phyloP scores from a whole-genome alignment of 2,329 filamentous ascomycete species.

The Hypoxylon sp. region DNA sequence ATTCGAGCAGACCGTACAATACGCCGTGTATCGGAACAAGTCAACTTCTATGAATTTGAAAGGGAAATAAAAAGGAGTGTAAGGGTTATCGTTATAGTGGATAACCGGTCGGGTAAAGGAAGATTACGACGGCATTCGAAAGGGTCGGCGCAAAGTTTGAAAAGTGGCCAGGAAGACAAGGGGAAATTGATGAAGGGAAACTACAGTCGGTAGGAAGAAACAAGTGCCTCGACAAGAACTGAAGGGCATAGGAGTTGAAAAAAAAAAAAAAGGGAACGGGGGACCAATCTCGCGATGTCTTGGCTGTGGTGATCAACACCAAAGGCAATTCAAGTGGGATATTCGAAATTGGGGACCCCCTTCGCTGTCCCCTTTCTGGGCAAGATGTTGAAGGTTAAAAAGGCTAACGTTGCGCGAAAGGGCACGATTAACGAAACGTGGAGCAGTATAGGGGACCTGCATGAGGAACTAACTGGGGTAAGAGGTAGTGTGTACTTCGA shows the following conservation, averaged over 20 bases:
- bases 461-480: conserved; percentile 2
- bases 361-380: conserved; percentile 35
- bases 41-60: conserved; percentile 6
- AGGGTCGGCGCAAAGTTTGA: conserved; percentile 18
- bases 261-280: conserved; percentile 36
- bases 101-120: conserved; percentile 44
- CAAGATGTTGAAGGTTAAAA: conserved; percentile 42
- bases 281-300: conserved; percentile 43
- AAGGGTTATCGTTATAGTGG: conserved; percentile 30
- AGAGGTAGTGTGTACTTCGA: conserved; percentile 13
- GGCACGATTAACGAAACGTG: conserved; percentile 30
- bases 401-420: conserved; percentile 36
- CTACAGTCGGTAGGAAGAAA: background rate
- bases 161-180: conserved; percentile 17
- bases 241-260: conserved; percentile 16
- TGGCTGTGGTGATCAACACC: conserved; percentile 44
- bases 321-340: conserved; percentile 39
- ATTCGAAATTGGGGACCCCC: conserved; percentile 41
- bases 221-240: conserved; percentile 3
- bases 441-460: conserved; percentile 25
- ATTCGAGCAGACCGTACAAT: conserved; percentile 6
- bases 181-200: conserved; percentile 1
- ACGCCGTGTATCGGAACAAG: conserved; percentile 10
- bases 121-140: conserved; percentile 33
- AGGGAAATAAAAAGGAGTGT: conserved; percentile 33